Conservation (phyloP, 352 stramenopile species). For the Salisapilia sapeloensis region DNA sequence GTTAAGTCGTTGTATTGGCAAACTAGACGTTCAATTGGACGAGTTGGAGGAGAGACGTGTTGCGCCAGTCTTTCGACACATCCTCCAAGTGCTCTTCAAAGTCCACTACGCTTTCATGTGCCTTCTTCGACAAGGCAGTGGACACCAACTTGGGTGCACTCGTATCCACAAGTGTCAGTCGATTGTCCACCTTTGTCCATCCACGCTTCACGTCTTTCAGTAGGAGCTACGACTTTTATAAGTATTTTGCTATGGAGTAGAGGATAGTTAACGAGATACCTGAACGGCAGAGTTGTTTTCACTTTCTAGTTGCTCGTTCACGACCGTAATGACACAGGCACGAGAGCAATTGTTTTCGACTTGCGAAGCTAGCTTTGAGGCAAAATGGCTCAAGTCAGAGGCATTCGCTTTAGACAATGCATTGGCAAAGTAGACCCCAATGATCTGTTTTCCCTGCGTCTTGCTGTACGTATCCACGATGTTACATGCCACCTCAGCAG, state of each 20-base stretch:
- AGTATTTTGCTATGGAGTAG: not conserved
- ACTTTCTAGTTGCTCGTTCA: constrained; percentile 33
- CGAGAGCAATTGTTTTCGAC: constrained; percentile 46
- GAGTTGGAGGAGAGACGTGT: constrained; percentile 42
- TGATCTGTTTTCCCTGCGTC: constrained; percentile 18
- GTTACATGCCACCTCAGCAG: constrained; percentile 44
- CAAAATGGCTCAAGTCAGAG: constrained; percentile 30
- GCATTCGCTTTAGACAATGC: constrained; percentile 6
- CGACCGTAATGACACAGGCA: constrained; percentile 42
- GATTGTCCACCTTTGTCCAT: constrained; percentile 50
- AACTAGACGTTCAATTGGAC: constrained; percentile 60
- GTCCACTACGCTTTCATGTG: constrained; percentile 32
- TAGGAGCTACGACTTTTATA: constrained; percentile 12
- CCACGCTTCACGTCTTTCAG: constrained; percentile 71
- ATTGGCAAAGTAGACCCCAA: constrained; percentile 50
- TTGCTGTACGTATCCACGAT: constrained; percentile 45
- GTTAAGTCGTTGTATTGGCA: no score
- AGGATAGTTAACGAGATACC: constrained; percentile 4
- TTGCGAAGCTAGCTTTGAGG: constrained; percentile 47
- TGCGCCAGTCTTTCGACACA: constrained; percentile 55
- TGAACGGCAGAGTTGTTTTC: constrained; percentile 33
- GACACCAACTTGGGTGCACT: constrained; percentile 23
- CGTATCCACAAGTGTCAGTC: constrained; percentile 13
- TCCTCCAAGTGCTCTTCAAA: constrained; percentile 70
- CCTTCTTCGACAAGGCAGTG: constrained; percentile 24